These are phyloP conservation scores for Saccharomyces hybrid DNA, from an alignment of 1,139 yeast genomes.

Conservation along the genomic window DNA sequence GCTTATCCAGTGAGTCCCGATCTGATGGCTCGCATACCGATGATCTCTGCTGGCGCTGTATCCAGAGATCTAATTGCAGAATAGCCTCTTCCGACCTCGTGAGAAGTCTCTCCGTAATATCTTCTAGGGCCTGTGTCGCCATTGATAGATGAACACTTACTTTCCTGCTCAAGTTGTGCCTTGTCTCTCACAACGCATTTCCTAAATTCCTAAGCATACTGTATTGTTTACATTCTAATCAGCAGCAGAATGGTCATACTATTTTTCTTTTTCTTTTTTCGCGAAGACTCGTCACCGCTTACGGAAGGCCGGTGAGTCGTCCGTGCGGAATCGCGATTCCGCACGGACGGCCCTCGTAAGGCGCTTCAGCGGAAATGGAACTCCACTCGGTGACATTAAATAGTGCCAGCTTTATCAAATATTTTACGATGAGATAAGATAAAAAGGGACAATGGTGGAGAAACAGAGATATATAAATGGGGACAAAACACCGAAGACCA, in stretches of 20 bases:
- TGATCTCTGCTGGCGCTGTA: conserved; percentile 17
- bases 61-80: conserved; percentile 25
- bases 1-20: conserved; percentile 6
- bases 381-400: neutral
- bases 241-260: neutral
- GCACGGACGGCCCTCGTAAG: neutral
- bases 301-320: neutral
- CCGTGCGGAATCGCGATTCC: neutral
- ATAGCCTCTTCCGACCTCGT: conserved; percentile 27
- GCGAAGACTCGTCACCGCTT: neutral
- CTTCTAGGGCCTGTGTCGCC: conserved; percentile 10
- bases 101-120: conserved; percentile 23
- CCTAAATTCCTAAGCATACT: neutral
- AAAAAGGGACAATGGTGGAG: neutral
- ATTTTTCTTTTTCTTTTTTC: neutral
- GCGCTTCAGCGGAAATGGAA: conserved; percentile 3
- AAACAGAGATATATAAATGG: neutral
- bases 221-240: neutral
- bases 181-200: too few relatives aligned
- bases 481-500: neutral
- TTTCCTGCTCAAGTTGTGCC: neutral
- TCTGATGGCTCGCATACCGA: conserved; percentile 9
- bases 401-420: neutral
- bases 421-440: neutral
- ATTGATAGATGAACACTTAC: neutral